phyloP scores from a whole-genome alignment of 768 basidiomycete species.

The Amanita fuliginea region DNA sequence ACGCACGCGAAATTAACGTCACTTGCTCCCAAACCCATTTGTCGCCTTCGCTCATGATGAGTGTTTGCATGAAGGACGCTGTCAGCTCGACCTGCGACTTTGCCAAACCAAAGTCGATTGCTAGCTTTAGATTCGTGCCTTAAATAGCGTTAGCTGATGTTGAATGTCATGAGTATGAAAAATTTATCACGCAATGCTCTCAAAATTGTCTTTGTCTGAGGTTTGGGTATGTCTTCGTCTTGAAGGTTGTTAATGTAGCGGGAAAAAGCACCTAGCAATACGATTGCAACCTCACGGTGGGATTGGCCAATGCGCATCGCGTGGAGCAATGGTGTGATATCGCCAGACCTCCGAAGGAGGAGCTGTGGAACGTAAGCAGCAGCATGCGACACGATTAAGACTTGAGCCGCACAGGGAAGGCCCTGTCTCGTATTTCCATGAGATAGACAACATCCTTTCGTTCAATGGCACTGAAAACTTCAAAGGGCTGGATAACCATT shows the following conservation, averaged over 20 bases:
- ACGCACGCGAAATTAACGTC: constrained; percentile 54
- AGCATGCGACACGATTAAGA: no score
- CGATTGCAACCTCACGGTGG: constrained; percentile 75
- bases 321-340: constrained; percentile 82
- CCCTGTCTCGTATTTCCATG: constrained; percentile 73
- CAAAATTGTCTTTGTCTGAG: constrained; percentile 58
- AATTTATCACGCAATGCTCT: constrained; percentile 61
- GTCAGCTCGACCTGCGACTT: constrained; percentile 76
- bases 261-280: constrained; percentile 84
- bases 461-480: constrained; percentile 81
- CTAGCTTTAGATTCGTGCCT: constrained; percentile 83
- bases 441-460: constrained; percentile 71
- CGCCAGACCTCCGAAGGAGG: constrained; percentile 75
- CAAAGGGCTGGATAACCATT: constrained; percentile 24
- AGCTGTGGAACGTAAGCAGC: constrained; percentile 29
- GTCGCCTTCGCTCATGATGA: constrained; percentile 96
- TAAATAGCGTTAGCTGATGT: neutral
- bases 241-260: constrained; percentile 85
- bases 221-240: constrained; percentile 64
- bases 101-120: constrained; percentile 81
- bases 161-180: neutral
- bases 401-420: constrained; percentile 54
- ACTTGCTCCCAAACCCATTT: constrained; percentile 74
- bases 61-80: constrained; percentile 87
- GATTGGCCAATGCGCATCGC: constrained; percentile 73